Percentiles rank a stretch among this genome's conserved stretches.
Conservation (phyloP, 345 rosid genomes). For the Melaleuca alternifolia region DNA sequence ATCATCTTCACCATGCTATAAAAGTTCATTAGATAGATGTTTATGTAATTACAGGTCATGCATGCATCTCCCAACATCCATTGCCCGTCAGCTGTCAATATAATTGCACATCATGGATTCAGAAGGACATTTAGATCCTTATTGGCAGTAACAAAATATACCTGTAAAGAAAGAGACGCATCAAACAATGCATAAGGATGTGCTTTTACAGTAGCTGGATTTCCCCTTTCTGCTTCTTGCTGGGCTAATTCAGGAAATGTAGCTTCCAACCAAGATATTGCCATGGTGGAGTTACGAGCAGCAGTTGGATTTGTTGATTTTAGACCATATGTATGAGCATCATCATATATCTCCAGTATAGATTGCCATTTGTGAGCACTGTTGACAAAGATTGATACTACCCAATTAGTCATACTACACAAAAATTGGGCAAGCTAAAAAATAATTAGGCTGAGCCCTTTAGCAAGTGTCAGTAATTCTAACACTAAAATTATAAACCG, state of each 20-base stretch:
- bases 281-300: constrained; percentile 59
- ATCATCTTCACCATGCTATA: background rate
- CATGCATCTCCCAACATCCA: background rate
- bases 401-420: background rate
- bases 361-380: constrained; percentile 82
- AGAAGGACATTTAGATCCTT: background rate
- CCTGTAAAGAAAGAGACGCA: constrained; percentile 93
- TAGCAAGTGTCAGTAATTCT: background rate
- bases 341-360: constrained; percentile 63
- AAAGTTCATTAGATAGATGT: background rate
- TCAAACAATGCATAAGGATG: constrained; percentile 66
- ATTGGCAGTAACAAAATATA: constrained; percentile 3
- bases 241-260: constrained; percentile 71
- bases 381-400: constrained; percentile 13
- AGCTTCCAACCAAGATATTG: constrained; percentile 92
- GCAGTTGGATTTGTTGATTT: constrained; percentile 55
- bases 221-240: constrained; percentile 37
- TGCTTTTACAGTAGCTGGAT: constrained; percentile 44
- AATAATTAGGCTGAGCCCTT: background rate
- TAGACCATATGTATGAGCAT: constrained; percentile 72
- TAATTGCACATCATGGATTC: background rate
- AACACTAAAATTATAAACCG: background rate
- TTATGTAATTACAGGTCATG: background rate
- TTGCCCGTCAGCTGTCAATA: background rate
- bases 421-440: background rate